Evolutionary conservation across 1,284 basidiomycete genomes (phyloP).

Genomic region (Ganoderma lingzhi): DNA sequence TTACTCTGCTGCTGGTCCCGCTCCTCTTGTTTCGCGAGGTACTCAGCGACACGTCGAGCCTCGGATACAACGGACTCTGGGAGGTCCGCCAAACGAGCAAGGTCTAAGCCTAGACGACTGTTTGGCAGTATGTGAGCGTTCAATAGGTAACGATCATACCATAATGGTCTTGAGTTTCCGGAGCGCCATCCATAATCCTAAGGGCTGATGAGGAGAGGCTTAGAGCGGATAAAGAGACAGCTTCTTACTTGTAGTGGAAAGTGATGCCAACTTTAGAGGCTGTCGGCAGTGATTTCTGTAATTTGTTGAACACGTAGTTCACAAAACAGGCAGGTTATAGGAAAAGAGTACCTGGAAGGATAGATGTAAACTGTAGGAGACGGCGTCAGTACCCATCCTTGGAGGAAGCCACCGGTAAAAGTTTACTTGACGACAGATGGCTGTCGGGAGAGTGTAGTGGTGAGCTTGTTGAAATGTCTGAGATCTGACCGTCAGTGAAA

Average conservation of each 20-base stretch:
- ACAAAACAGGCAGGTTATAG: neutral
- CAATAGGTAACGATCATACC: slow-evolving; percentile 47
- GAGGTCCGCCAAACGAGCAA: slow-evolving; percentile 85
- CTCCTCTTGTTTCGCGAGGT: slow-evolving; percentile 67
- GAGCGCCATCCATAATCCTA: slow-evolving; percentile 73
- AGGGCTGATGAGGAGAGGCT: neutral
- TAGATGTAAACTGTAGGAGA: slow-evolving; percentile 72
- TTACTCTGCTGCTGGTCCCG: slow-evolving; percentile 66
- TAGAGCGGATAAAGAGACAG: neutral
- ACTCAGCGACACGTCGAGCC: slow-evolving; percentile 66
- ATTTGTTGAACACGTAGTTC: neutral
- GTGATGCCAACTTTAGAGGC: slow-evolving; percentile 68
- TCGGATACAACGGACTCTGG: slow-evolving; percentile 72
- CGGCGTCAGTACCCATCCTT: too few relatives aligned
- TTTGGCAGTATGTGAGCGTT: neutral
- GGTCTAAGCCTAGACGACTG: slow-evolving; percentile 70
- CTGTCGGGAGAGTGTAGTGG: slow-evolving; percentile 73
- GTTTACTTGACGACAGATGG: slow-evolving; percentile 79
- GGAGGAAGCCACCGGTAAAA: neutral
- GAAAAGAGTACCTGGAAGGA: slow-evolving; percentile 60
- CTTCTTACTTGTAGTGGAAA: slow-evolving; percentile 79
- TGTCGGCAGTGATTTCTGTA: slow-evolving; percentile 60
- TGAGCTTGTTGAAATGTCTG: slow-evolving; percentile 79
- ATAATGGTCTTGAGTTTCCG: slow-evolving; percentile 69
- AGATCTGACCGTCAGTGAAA: neutral